Conservation (phyloP, 768 basidiomycete genomes). For the Cytidiella melzeri region DNA sequence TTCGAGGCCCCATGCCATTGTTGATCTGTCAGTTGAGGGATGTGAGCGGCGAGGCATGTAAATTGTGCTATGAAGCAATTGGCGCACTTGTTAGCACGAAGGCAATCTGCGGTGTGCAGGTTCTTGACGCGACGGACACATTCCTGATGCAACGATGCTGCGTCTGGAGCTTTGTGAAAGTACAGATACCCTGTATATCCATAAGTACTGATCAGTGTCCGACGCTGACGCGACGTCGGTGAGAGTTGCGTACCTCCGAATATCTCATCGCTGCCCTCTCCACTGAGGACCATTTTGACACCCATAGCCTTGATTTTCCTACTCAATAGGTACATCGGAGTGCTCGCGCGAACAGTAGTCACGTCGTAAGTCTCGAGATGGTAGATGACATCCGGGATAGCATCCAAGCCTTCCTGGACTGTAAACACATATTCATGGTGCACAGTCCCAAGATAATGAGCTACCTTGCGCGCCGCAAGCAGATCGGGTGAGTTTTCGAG, state of each 20-base stretch:
- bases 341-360: slow-evolving; percentile 94
- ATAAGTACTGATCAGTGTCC: no score
- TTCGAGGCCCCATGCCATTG: slow-evolving; percentile 99
- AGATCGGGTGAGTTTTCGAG: slow-evolving; percentile 93
- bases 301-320: slow-evolving; percentile 99
- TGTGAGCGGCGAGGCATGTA: background rate
- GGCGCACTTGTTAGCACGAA: slow-evolving; percentile 92
- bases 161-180: slow-evolving; percentile 96
- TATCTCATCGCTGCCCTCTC: slow-evolving; percentile 97
- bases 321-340: slow-evolving; percentile 97
- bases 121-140: slow-evolving; percentile 93
- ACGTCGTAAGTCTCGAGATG: slow-evolving; percentile 99
- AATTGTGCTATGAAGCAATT: no score
- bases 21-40: slow-evolving; percentile 53
- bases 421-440: slow-evolving; percentile 99
- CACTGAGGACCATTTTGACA: slow-evolving; percentile 98
- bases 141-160: slow-evolving; percentile 89
- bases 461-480: slow-evolving; percentile 88
- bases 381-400: slow-evolving; percentile 95
- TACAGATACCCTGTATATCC: slow-evolving; percentile 85
- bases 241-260: slow-evolving; percentile 84
- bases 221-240: no score
- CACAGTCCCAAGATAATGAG: slow-evolving; percentile 86
- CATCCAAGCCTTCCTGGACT: slow-evolving; percentile 95
- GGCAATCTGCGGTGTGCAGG: slow-evolving; percentile 94